Base-by-base conservation (phyloP, 441 rosid species). In the Arabidopsis lyrata region DNA sequence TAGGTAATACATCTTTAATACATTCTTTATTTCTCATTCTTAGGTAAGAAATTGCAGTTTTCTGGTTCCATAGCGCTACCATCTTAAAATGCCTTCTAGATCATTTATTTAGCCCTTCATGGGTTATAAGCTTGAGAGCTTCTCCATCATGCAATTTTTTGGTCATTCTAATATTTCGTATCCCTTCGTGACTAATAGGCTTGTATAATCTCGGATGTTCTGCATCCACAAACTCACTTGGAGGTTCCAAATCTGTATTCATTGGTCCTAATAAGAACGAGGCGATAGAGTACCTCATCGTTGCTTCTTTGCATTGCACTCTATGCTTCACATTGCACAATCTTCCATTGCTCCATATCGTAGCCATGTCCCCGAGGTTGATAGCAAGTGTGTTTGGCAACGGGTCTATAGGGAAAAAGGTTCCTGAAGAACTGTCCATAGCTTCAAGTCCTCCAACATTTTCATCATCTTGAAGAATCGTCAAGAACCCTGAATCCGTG, bases 391-490 rank as follows among this genome's bases (percentile, higher is more conserved):
- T 82, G 74, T 94, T 93, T 0, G 87, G 91, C 68, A 74, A 61
- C 4, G 97, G 94, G 38, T 84, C 82, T 31, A 86, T 86, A 4
- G 86, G 77, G 6, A 84, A 69, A 61, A 86, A 88, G 4, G 24
- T 65, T 29, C 70, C 71, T 31, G 90, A 86, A 20, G 81, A 67
- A 32, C 15, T 74, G 76, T 88, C 86, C 90, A 93, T 86, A 11
- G 87, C 94, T 78, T 93, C 96, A 5, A 89, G 91, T 0, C 98
- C 97, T 5, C 90, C 91, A 3, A 91, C 88, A 53, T 84, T 80
- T 74, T 93, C 94, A 62, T 93, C 98, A 3, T 91, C 96, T 77
- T 93, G 97, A 77, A 91, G 90, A 12, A 93, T 80, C 1, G 96
- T 93, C 20, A 93, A 74, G 70, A 93, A 91, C 0, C 96, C 87